Evolutionary conservation across 139 green algal genomes (phyloP).

Genomic region (Chlamydomonas sp.): DNA sequence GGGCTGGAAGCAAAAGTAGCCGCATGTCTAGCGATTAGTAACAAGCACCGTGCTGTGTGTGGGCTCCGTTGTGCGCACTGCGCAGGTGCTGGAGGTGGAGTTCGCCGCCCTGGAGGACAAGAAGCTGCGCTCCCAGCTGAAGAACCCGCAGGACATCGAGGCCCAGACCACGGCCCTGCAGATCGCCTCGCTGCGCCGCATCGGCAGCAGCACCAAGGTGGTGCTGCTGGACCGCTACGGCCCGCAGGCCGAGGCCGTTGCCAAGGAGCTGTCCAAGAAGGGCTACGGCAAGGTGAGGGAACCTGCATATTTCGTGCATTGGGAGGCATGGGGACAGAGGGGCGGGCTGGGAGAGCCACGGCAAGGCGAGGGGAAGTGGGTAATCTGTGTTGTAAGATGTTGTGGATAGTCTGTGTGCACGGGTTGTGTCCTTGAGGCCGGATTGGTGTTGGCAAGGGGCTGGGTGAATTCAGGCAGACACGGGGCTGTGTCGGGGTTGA

Average conservation of each 20-base stretch:
- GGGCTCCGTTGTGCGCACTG: not conserved
- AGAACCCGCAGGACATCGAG: slow-evolving; percentile 65
- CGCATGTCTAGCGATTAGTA: not conserved
- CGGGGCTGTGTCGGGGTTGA: no score
- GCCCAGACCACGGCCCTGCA: slow-evolving; percentile 79
- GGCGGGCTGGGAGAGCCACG: not conserved
- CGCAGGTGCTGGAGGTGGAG: slow-evolving; percentile 79
- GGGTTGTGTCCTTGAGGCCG: not conserved
- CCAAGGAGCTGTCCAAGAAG: slow-evolving; percentile 69
- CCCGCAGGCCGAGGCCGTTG: slow-evolving; percentile 68
- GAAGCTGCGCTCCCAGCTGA: slow-evolving; percentile 77
- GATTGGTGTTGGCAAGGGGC: no score
- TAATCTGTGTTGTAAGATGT: not conserved
- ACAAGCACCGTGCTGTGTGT: not conserved
- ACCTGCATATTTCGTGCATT: slow-evolving; percentile 20
- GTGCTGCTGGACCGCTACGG: slow-evolving; percentile 87
- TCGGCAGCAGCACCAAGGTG: slow-evolving; percentile 71
- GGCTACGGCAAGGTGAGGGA: slow-evolving; percentile 73
- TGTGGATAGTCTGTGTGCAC: not conserved
- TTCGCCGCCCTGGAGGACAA: slow-evolving; percentile 74
- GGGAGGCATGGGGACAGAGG: slow-evolving; percentile 24
- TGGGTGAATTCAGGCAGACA: no score
- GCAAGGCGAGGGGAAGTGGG: not conserved
- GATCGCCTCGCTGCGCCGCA: slow-evolving; percentile 78
- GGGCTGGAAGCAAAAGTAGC: not conserved